Base-by-base conservation (phyloP, 2,329 filamentous ascomycete species). In the Paramyrothecium roridum region DNA sequence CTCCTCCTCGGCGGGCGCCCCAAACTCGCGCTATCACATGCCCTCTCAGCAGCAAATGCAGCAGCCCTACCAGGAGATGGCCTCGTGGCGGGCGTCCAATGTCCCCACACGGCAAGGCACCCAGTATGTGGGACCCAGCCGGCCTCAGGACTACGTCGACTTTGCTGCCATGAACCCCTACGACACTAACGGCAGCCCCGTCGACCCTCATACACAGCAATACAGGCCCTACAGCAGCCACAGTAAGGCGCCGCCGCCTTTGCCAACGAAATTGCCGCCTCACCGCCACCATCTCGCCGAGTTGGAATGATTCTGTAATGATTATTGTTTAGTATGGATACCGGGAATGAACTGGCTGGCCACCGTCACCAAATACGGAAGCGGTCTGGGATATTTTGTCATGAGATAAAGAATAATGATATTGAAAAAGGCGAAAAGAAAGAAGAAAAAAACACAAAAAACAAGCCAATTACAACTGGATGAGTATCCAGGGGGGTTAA, bases 101-200 rank as follows among this genome's bases (percentile, higher is more conserved):
- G 56, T 52, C 12, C 49, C 58, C 47, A 52, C 51, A n/a, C 55
- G 62, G 51, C 55, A 59, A 3, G 62, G 57, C 19, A 57, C 56
- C 16, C 54, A 58, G n/a, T 65, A 66, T 49, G 56, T 47, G 19
- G 56, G 57, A 3, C 59, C 54, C 37, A 61, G 63, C 34, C 62
- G 53, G 51, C 58, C 64, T 4, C 52, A 57, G 12, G 59, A 65
- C 50, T 65, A 63, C 52, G 40, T 40, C 21, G 59, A 62, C n/a
- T 57, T 66, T 40, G 51, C 63, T 22, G 30, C 19, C 10, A 54
- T 59, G 34, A 61, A 59, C 43, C 55, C 61, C 10, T 63, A 59
- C 46, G 43, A 54, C 40, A 54, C 6, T 30, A 16, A 17, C 16
- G 12, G 13, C 37, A 43, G 7, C 7, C 37, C 37, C 13, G n/a